A percentile compares a stretch with the other conserved stretches of the same genome.
These are phyloP conservation scores for Candida mattraensis DNA, from an alignment of 805 yeast species.

Conservation along the genomic window DNA sequence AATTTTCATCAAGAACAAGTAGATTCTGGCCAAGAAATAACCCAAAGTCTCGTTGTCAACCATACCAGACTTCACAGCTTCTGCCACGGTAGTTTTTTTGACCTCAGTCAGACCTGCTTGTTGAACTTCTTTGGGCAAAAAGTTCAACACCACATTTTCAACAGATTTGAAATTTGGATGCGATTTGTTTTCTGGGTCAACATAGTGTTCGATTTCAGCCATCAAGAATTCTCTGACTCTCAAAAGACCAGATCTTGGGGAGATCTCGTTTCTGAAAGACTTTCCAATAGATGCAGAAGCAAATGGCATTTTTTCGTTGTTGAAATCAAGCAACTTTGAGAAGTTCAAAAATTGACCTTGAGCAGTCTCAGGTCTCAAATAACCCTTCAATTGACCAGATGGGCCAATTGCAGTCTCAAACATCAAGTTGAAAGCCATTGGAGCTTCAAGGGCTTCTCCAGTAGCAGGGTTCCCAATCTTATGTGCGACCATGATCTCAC, in stretches of 20 bases:
- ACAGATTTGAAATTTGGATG: conserved; percentile 82
- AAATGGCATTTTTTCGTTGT: conserved; percentile 96
- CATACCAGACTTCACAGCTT: conserved; percentile 84
- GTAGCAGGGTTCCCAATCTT: conserved; percentile 91
- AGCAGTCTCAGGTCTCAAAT: conserved; percentile 97
- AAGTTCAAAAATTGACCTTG: conserved; percentile 99
- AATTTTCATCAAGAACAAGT: conserved; percentile 75
- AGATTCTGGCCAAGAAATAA: conserved; percentile 93
- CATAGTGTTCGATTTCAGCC: conserved; percentile 99
- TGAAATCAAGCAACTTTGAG: conserved; percentile 87
- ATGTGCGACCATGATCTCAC: conserved; percentile 80
- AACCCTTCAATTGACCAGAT: conserved; percentile 94
- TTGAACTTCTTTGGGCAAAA: conserved; percentile 87
- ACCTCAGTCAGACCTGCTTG: conserved; percentile 77
- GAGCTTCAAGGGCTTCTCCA: conserved; percentile 81
- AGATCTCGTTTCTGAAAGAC: conserved; percentile 97
- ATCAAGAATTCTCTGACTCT: conserved; percentile 98
- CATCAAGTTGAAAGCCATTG: conserved; percentile 96
- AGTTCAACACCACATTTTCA: conserved; percentile 66
- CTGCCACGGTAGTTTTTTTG: conserved; percentile 70
- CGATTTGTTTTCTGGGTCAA: conserved; percentile 85
- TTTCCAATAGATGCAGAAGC: conserved; percentile 99
- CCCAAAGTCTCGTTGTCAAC: conserved; percentile 97
- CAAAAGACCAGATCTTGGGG: conserved; percentile 96
- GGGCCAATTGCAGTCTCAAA: conserved; percentile 99